Evolutionary conservation across 2,329 filamentous ascomycete species (phyloP).

Genomic region (Exophiala xenobiotica): DNA sequence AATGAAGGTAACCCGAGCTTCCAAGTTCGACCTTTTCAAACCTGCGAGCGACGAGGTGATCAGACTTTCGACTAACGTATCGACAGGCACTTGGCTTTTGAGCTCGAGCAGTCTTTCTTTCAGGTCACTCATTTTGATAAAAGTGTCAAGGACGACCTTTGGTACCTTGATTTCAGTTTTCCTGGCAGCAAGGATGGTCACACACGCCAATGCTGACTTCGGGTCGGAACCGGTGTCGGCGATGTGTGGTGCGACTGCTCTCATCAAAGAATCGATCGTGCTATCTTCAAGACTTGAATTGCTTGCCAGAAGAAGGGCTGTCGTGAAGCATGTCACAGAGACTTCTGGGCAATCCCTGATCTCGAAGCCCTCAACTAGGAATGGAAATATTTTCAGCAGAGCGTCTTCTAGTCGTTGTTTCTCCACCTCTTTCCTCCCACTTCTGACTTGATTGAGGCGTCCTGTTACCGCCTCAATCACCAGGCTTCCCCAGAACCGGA

Average conservation of each 20-base stretch:
- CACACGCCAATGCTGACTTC: slow-evolving; percentile 71
- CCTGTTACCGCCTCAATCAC: slow-evolving; percentile 81
- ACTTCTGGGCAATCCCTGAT: slow-evolving; percentile 75
- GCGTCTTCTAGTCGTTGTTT: slow-evolving; percentile 76
- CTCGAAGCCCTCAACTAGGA: slow-evolving; percentile 74
- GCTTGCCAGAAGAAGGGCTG: slow-evolving; percentile 78
- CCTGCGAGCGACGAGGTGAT: slow-evolving; percentile 14
- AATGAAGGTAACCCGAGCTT: slow-evolving; percentile 25
- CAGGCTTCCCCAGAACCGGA: slow-evolving; percentile 89
- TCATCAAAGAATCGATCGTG: slow-evolving; percentile 83
- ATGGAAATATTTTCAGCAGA: slow-evolving; percentile 65
- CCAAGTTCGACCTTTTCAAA: slow-evolving; percentile 32
- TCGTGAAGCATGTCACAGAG: slow-evolving; percentile 87
- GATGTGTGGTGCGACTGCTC: slow-evolving; percentile 78
- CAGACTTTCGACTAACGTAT: slow-evolving; percentile 12
- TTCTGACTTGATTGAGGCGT: slow-evolving; percentile 74
- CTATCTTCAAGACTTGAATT: slow-evolving; percentile 78
- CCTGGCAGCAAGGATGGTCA: slow-evolving; percentile 79
- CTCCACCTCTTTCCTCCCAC: slow-evolving; percentile 73
- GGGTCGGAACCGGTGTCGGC: slow-evolving; percentile 63
- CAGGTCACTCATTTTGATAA: slow-evolving; percentile 38
- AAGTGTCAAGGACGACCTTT: slow-evolving; percentile 62
- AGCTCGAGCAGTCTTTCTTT: slow-evolving; percentile 38
- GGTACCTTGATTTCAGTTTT: slow-evolving; percentile 69
- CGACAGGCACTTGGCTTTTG: slow-evolving; percentile 20